Evolutionary conservation across 345 rosid species (phyloP), one percentile per base, ranked within the genome.

Genomic region (Linum trigynum): DNA sequence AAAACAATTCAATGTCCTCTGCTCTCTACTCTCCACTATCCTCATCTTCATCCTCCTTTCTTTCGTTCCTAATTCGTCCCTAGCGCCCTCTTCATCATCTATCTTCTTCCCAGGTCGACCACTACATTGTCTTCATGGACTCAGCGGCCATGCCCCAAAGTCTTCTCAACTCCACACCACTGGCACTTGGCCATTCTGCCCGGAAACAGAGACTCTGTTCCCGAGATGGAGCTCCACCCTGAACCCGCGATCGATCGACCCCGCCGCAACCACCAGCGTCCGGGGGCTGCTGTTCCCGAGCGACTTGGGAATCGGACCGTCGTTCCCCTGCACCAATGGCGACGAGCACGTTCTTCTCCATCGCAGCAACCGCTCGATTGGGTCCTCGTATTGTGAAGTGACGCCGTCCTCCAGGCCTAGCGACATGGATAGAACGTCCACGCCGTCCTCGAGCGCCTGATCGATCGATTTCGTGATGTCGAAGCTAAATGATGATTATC

Each of bases 351-450:
- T 71, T 75, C 65, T 78, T 81, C 66, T 81, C 77, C 2, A 72
- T 16, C 51, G 86, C 88, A 0, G 84, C 76, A 62, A 76, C 80
- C 56, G 88, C 58, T 86, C 86, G 41, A 81, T 66, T 0, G 84
- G 83, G 40, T 84, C 86, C 16, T 79, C 70, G 42, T 81, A 72
- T 72, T 81, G 36, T 0, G 74, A 23, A 23, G 32, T 23, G 32
- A 1, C 45, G 16, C 59, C 62, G 7, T 53, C 73, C 60, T 74
- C 86, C 5, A 78, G 50, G 0, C 32, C 32, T 1, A 23, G 32
- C 9, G 86, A 81, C 58, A 84, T 9, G 7, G 88, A 84, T 36
- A 84, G 12, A 9, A 84, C 83, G 67, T 84, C 85, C 7, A 79
- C 81, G 0, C 86, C 84, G 23, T 81, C 86, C 2, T 12, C 38